A percentile compares a stretch with the other conserved stretches of the same genome.
Conservation (phyloP, 176 grass and related monocot genomes). For the Avena insularis region DNA sequence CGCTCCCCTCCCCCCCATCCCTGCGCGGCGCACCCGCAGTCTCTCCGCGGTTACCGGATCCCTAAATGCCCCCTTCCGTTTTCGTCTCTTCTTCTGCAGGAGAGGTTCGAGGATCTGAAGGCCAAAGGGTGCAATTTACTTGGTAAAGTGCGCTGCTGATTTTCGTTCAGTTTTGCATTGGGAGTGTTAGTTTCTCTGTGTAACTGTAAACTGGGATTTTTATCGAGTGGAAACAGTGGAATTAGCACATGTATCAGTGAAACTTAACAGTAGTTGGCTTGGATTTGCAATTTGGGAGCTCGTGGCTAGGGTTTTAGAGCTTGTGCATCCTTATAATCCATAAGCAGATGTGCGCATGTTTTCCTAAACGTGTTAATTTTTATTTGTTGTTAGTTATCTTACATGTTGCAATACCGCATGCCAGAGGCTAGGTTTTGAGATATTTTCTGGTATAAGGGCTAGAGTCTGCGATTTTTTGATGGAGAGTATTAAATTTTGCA, state of each 20-base stretch:
- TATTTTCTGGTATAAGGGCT: background rate
- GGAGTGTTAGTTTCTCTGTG: background rate
- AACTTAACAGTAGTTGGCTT: background rate
- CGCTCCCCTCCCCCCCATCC: background rate
- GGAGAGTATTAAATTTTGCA: background rate
- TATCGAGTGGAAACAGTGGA: background rate
- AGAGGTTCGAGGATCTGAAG: slow-evolving; percentile 82
- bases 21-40: background rate
- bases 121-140: slow-evolving; percentile 83
- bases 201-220: background rate
- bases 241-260: slow-evolving; percentile 7
- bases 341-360: background rate
- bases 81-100: slow-evolving; percentile 50
- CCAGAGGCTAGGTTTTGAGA: slow-evolving; percentile 7
- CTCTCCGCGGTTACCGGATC: slow-evolving; percentile 23
- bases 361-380: background rate
- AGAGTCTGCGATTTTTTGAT: background rate
- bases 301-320: background rate
- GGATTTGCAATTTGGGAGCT: background rate
- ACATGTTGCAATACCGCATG: background rate
- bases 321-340: background rate
- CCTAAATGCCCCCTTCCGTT: slow-evolving; percentile 30
- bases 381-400: slow-evolving; percentile 3
- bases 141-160: slow-evolving; percentile 49
- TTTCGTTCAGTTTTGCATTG: background rate